A percentile compares a stretch with the other conserved stretches of the same genome.
Conservation (phyloP, 2,329 filamentous ascomycete species). For the Capronia coronata region DNA sequence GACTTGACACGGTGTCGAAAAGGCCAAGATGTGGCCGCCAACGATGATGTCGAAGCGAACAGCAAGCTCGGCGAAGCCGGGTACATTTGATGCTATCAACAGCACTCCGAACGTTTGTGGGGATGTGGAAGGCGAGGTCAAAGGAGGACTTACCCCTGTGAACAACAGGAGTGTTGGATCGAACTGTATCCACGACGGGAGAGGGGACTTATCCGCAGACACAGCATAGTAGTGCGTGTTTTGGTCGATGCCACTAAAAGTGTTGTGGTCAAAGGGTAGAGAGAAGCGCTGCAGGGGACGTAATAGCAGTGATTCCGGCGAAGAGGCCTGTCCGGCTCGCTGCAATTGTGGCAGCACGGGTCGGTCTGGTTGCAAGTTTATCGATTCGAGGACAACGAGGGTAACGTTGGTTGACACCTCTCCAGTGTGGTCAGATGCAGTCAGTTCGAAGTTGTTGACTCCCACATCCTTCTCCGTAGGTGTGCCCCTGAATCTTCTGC, state of each 20-base stretch:
- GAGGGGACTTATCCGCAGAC: slow-evolving; percentile 67
- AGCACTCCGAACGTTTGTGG: slow-evolving; percentile 67
- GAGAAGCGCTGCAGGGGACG: slow-evolving; percentile 48
- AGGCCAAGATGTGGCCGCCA: slow-evolving; percentile 62
- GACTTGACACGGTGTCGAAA: slow-evolving; percentile 51
- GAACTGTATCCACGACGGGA: slow-evolving; percentile 81
- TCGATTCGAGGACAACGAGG: slow-evolving; percentile 58
- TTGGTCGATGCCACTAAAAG: slow-evolving; percentile 54
- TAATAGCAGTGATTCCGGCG: slow-evolving; percentile 36
- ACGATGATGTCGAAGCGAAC: slow-evolving; percentile 66
- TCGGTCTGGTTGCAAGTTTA: slow-evolving; percentile 34
- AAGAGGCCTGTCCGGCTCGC: slow-evolving; percentile 34
- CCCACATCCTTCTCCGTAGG: slow-evolving; percentile 55
- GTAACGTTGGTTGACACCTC: slow-evolving; percentile 60
- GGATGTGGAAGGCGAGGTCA: slow-evolving; percentile 56
- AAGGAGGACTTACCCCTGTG: slow-evolving; percentile 61
- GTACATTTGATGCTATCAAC: slow-evolving; percentile 70
- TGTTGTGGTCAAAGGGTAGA: slow-evolving; percentile 63
- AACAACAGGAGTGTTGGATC: slow-evolving; percentile 59
- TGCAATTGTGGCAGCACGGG: slow-evolving; percentile 36
- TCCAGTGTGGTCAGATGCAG: slow-evolving; percentile 62
- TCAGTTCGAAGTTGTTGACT: slow-evolving; percentile 57
- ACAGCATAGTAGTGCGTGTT: slow-evolving; percentile 68
- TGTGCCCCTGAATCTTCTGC: slow-evolving; percentile 63
- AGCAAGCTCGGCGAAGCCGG: slow-evolving; percentile 65